Percentiles rank a stretch among this genome's conserved stretches.
Evolutionary conservation across 495 filamentous ascomycete genomes (phyloP).

Genomic region (Geoglossum glabrum): DNA sequence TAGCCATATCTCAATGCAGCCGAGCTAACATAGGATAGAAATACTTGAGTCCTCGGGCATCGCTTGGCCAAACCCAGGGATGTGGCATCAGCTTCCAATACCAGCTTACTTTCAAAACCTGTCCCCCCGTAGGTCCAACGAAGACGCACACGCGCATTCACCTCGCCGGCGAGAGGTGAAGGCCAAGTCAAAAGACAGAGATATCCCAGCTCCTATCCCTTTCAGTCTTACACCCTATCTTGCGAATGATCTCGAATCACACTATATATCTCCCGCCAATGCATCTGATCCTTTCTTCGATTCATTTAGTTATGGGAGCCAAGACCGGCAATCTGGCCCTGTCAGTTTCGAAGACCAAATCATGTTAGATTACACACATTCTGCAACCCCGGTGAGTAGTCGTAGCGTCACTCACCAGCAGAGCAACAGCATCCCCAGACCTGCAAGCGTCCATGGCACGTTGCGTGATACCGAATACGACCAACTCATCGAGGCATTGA

Average conservation of each 20-base stretch:
- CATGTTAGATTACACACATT: constrained; percentile 1
- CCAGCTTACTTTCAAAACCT: neutral
- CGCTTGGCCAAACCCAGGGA: constrained; percentile 59
- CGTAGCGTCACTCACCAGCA: neutral
- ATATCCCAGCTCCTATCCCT: neutral
- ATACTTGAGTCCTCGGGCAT: constrained; percentile 59
- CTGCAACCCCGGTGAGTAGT: neutral
- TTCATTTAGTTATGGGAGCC: neutral
- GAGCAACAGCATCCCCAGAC: neutral
- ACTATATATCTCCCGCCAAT: neutral
- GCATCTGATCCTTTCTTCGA: neutral
- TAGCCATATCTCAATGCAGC: constrained; percentile 5
- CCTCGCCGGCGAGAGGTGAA: neutral
- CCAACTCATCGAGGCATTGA: constrained; percentile 3
- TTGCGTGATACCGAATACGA: constrained; percentile 1
- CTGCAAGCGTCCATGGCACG: neutral
- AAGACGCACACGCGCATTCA: constrained; percentile 4
- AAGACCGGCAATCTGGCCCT: neutral
- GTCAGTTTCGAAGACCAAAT: neutral
- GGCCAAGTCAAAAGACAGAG: neutral
- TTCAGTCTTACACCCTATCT: neutral
- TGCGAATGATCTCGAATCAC: neutral
- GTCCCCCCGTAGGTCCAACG: constrained; percentile 5
- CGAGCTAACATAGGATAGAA: constrained; percentile 23
- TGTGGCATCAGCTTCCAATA: constrained; percentile 37